Conservation (phyloP, 192 early-diverging fungal genomes). For the Entophlyctis luteolus region DNA sequence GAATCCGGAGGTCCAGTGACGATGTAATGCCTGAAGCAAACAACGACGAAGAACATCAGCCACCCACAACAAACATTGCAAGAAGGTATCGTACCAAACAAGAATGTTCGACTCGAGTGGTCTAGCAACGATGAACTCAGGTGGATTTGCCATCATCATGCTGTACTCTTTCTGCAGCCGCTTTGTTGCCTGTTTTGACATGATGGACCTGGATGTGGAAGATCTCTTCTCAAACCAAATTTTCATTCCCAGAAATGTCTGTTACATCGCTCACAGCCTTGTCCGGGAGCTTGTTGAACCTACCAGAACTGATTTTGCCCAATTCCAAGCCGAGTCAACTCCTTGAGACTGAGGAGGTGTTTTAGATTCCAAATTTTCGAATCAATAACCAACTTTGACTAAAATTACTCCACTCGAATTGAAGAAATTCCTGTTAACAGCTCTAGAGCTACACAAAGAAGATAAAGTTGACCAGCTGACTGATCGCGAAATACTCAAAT, state of each 20-base stretch:
- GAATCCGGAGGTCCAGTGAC: slow-evolving; percentile 94
- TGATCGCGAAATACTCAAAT: slow-evolving; percentile 27
- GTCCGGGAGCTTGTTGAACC: slow-evolving; percentile 12
- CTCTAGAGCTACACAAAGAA: slow-evolving; percentile 22
- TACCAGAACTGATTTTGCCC: neutral
- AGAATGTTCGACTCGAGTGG: slow-evolving; percentile 93
- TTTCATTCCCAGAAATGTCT: neutral
- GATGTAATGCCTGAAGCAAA: slow-evolving; percentile 80
- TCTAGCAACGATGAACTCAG: slow-evolving; percentile 84
- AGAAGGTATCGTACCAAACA: slow-evolving; percentile 73
- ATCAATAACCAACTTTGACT: too few species aligned
- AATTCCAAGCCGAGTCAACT: slow-evolving; percentile 7
- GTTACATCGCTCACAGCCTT: neutral
- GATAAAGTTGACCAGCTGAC: slow-evolving; percentile 24
- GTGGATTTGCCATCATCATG: slow-evolving; percentile 54
- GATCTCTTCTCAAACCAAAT: neutral
- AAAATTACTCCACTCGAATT: too few species aligned
- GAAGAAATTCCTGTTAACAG: slow-evolving; percentile 25
- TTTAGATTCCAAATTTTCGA: too few species aligned
- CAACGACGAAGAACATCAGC: neutral
- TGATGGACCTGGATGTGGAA: slow-evolving; percentile 1
- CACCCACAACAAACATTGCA: neutral
- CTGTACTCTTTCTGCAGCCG: slow-evolving; percentile 52
- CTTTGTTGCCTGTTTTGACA: slow-evolving; percentile 47
- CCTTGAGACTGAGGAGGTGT: neutral